Conservation (phyloP, 1,139 yeast species). For the Geotrichum candidum region DNA sequence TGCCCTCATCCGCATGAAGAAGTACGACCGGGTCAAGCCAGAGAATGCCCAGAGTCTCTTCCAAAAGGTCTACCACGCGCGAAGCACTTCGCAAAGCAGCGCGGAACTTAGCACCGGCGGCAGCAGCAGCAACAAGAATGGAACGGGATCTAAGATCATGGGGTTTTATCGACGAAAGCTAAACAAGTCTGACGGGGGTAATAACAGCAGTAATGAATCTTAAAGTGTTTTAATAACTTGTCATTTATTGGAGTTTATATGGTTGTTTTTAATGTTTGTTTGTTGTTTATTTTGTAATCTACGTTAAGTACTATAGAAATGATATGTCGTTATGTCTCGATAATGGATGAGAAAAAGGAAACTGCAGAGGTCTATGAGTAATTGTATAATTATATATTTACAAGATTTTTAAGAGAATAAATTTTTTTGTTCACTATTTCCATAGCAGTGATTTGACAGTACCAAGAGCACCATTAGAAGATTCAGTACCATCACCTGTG, state of each 20-base stretch:
- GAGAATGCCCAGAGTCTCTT: constrained; percentile 51
- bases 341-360: too few species aligned
- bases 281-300: too few species aligned
- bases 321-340: too few species aligned
- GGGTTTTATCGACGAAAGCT: constrained; percentile 14
- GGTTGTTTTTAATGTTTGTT: not conserved
- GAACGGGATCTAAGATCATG: constrained; percentile 15
- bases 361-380: too few species aligned
- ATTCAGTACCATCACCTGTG: not conserved
- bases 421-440: not conserved
- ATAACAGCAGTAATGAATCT: not conserved
- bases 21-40: constrained; percentile 55
- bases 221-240: not conserved
- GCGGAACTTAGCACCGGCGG: constrained; percentile 2
- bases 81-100: constrained; percentile 45
- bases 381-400: too few species aligned
- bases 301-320: too few species aligned
- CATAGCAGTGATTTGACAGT: not conserved
- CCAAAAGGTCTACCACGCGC: constrained; percentile 34
- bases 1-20: constrained; percentile 49
- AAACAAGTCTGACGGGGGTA: constrained; percentile 4
- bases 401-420: too few species aligned
- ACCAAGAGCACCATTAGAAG: not conserved
- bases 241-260: not conserved
- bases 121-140: not conserved